Evolutionary conservation across 495 filamentous ascomycete genomes (phyloP).

Genomic region (Talaromyces trachyspermus): DNA sequence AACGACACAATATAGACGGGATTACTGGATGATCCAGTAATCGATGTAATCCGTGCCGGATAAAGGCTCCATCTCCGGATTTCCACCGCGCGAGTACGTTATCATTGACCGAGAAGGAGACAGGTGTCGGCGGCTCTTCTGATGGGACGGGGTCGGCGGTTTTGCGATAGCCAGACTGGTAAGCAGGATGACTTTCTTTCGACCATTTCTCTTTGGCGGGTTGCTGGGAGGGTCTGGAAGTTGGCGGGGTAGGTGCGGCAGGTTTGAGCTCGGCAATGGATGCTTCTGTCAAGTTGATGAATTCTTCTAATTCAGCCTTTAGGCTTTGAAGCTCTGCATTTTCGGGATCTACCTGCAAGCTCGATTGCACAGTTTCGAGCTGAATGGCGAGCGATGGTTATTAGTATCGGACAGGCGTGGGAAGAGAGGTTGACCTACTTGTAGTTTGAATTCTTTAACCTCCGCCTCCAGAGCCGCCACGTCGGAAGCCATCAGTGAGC

Average conservation of each 20-base stretch:
- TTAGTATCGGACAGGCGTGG: conserved; percentile 3
- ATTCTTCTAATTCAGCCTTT: conserved; percentile 74
- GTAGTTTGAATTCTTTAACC: conserved; percentile 73
- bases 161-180: conserved; percentile 48
- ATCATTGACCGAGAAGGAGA: conserved; percentile 79
- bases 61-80: conserved; percentile 84
- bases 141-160: conserved; percentile 34
- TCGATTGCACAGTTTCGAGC: conserved; percentile 73
- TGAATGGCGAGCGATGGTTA: conserved; percentile 22
- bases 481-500: conserved; percentile 44
- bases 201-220: conserved; percentile 59
- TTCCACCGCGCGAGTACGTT: conserved; percentile 83
- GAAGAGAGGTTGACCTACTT: conserved; percentile 43
- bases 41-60: conserved; percentile 84
- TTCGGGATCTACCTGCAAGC: conserved; percentile 74
- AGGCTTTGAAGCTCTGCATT: conserved; percentile 75
- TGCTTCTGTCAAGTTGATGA: conserved; percentile 70
- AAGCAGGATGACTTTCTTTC: conserved; percentile 63
- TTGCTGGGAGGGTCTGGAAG: conserved; percentile 36
- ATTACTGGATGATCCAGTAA: conserved; percentile 79
- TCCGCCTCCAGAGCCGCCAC: conserved; percentile 63
- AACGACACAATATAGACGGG: conserved; percentile 93
- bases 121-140: conserved; percentile 40
- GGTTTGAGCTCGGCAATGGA: conserved; percentile 75
- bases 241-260: conserved; percentile 29